Conservation (phyloP, 441 rosid species). For the Euphorbia celastroides region DNA sequence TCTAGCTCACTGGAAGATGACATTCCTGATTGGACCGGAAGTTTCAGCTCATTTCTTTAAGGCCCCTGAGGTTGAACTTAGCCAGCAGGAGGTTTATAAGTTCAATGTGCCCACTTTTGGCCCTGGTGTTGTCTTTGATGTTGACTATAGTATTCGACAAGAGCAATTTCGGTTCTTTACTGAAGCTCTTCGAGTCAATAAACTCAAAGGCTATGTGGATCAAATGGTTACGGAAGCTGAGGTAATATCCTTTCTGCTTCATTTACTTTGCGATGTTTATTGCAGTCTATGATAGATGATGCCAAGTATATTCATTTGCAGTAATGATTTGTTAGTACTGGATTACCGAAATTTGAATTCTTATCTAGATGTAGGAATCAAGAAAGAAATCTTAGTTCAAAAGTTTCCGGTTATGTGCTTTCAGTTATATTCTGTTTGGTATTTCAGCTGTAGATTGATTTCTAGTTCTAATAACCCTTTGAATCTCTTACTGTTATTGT, state of each 20-base stretch:
- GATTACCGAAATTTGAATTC: neutral
- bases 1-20: slow-evolving; percentile 68
- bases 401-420: no score
- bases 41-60: slow-evolving; percentile 96
- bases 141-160: slow-evolving; percentile 82
- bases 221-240: slow-evolving; percentile 95
- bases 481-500: no score
- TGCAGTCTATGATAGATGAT: neutral
- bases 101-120: slow-evolving; percentile 99
- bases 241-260: slow-evolving; percentile 31
- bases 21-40: slow-evolving; percentile 94
- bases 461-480: no score
- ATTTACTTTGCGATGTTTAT: neutral
- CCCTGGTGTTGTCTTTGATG: slow-evolving; percentile 97
- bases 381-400: neutral
- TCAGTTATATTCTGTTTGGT: neutral
- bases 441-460: neutral
- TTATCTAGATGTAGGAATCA: neutral
- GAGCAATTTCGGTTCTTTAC: slow-evolving; percentile 99
- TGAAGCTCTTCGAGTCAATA: slow-evolving; percentile 76
- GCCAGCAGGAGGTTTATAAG: slow-evolving; percentile 98
- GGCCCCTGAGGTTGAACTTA: slow-evolving; percentile 84
- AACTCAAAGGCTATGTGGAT: slow-evolving; percentile 91
- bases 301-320: neutral
- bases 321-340: neutral